These are phyloP conservation scores for Staphylotrichum longicolle DNA, from an alignment of 495 filamentous ascomycete genomes.

Conservation along the genomic window DNA sequence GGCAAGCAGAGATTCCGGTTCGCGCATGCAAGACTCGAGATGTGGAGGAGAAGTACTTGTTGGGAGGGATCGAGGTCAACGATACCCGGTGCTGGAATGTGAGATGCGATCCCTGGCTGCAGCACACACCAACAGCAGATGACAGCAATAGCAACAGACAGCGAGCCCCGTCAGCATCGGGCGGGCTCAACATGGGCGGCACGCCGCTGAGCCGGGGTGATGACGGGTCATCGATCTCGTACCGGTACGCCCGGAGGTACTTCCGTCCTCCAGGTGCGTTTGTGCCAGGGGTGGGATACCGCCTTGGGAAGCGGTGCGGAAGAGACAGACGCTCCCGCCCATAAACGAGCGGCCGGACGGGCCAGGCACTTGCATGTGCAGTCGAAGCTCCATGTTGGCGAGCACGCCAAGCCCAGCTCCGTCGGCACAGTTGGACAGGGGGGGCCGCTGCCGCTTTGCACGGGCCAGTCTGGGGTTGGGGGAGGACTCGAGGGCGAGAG, in stretches of 20 bases:
- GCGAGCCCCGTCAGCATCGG: conserved; percentile 3
- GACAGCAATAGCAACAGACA: neutral
- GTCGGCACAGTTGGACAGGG: conserved; percentile 16
- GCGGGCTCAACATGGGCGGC: conserved; percentile 10
- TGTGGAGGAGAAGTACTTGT: neutral
- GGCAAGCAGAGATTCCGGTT: conserved; percentile 8
- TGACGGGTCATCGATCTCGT: conserved; percentile 16
- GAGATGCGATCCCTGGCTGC: neutral
- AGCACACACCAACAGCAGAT: neutral
- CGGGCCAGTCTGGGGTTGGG: neutral
- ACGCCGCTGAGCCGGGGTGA: conserved; percentile 22
- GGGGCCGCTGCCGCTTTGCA: conserved; percentile 1
- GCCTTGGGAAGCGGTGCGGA: conserved; percentile 24
- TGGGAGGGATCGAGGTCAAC: neutral
- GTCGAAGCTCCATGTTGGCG: neutral
- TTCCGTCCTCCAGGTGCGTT: neutral
- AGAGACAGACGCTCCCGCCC: conserved; percentile 27
- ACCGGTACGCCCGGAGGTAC: conserved; percentile 24
- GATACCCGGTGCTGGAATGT: conserved; percentile 7
- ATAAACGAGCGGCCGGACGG: conserved; percentile 25
- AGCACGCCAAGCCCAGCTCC: conserved; percentile 7
- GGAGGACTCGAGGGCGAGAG: too few species aligned
- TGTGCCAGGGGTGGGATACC: conserved; percentile 20
- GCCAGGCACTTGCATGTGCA: conserved; percentile 35
- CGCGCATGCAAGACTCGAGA: neutral